Base-by-base conservation (phyloP, 106 monocot genomes). In the Dendrobium nobile region DNA sequence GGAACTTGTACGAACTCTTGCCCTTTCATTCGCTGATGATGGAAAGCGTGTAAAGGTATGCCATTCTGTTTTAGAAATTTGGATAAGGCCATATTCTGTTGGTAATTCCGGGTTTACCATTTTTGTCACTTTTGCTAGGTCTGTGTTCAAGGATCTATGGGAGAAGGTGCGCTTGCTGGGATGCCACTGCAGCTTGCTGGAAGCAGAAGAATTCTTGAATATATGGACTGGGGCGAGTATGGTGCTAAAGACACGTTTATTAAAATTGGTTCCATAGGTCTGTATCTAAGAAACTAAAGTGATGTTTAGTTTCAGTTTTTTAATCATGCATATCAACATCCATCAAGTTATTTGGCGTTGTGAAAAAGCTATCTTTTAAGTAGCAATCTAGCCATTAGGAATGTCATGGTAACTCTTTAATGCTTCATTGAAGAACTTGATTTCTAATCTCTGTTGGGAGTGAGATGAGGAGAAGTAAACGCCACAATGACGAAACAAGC, bases 131-230 rank as follows among this genome's bases (percentile, higher is more conserved):
- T 40, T n/a, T 79, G 44, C 67, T 27, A 97, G 94, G 97, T 97
- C 67, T 97, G 97, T 77, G 94, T 97, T 77, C 97, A 97, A 89
- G 97, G 97, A 7, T 92, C 97, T 31, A 97, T 97, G 97, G 97
- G 97, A 81, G 87, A 89, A 88, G 97, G 97, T 84, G 92, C 97
- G 87, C 85, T 97, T 81, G 86, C 94, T 73, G 94, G 97, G 59
- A 97, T 97, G 78, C 97, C 97, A 31, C 82, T 97, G 88, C 97
- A 97, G 75, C 97, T 97, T 85, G 97, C 97, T 84, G 97, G 97
- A 67, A 92, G 83, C 78, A 83, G 97, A 55, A 87, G 85, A 77
- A 97, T 97, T 75, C 79, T 97, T 83, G 97, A 97, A 84, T 88
- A 79, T 67, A 97, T 97, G 97, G 97, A 97, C 72, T 97, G 97